Evolutionary conservation across 106 monocot species (phyloP), one percentile per base, ranked within the genome.

Genomic region (Agapanthus africanus): DNA sequence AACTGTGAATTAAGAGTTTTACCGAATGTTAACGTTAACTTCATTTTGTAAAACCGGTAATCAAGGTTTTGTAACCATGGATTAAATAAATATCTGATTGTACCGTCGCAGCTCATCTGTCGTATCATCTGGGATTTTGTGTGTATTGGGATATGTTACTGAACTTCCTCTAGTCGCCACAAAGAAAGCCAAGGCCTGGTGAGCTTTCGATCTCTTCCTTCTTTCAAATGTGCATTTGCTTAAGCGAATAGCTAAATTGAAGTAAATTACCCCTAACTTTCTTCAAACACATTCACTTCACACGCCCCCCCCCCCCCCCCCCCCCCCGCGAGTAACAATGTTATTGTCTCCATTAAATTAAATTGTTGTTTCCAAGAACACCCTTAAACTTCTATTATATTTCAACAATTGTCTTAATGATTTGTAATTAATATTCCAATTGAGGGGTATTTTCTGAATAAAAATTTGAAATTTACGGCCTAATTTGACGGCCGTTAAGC

Each of bases 161-260:
- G 97, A 99, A 65, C 97, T 99, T 75, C 92, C 97, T 1, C 65
- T 99, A 66, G 97, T 92, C 68, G 97, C 97, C 26, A 99, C 97
- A 35, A 78, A 68, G 92, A 87, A 68, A 72, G 54, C 61, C 97
- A 99, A 79, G 90, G 92, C 18, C 65, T 76, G 86, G 97, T 99
- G 64, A 71, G 68, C 36, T 42, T 63, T 19, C 11, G 32, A 61
- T 61, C 16, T 34, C 35, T 61, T 61, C 16, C 4, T 30, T 11
- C 6, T 11, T 6, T 56, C n/a, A n/a, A n/a, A n/a, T n/a, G n/a
- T n/a, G n/a, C n/a, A n/a, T n/a, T n/a, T n/a, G n/a, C n/a, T n/a
- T n/a, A n/a, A n/a, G n/a, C n/a, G n/a, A n/a, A n/a, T n/a, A n/a
- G n/a, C n/a, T n/a, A n/a, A n/a, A n/a, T n/a, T n/a, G n/a, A n/a